phyloP scores from a whole-genome alignment of 768 basidiomycete genomes.

The Cyclocybe aegerita region DNA sequence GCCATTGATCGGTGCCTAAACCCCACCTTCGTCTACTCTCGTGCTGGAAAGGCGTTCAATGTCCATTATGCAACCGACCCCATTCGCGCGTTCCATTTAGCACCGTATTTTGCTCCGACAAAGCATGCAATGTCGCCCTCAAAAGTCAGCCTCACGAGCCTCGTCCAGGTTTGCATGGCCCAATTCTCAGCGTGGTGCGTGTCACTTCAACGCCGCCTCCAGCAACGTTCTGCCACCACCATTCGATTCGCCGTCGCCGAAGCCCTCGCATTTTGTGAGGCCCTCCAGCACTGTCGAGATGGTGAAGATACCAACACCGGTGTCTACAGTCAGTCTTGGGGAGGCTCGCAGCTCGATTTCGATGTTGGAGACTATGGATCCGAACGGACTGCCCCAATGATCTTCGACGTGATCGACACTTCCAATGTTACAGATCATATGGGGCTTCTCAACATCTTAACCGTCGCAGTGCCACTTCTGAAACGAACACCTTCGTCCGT shows the following conservation, averaged over 20 bases:
- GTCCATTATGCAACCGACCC: constrained; percentile 36
- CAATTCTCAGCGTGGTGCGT: constrained; percentile 27
- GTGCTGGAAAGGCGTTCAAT: constrained; percentile 24
- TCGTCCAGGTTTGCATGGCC: neutral
- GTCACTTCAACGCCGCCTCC: constrained; percentile 18
- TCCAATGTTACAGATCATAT: constrained; percentile 39
- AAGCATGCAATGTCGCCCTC: constrained; percentile 4
- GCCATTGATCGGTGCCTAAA: constrained; percentile 7
- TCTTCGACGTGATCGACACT: constrained; percentile 40
- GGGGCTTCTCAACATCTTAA: constrained; percentile 37
- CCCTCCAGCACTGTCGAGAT: constrained; percentile 13
- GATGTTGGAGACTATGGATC: constrained; percentile 22
- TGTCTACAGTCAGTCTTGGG: constrained; percentile 26
- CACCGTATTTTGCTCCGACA: constrained; percentile 18
- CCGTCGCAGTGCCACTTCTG: constrained; percentile 29
- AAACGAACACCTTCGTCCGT: constrained; percentile 17
- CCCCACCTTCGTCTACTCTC: constrained; percentile 18
- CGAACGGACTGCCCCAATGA: constrained; percentile 20
- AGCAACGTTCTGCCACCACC: constrained; percentile 5
- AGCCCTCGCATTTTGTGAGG: constrained; percentile 25
- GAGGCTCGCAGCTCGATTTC: constrained; percentile 23
- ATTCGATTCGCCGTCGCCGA: constrained; percentile 25
- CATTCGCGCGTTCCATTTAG: constrained; percentile 30
- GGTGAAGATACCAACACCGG: constrained; percentile 5
- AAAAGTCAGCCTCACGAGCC: constrained; percentile 10